Conservation (phyloP, 192 early-diverging fungal species). For the Jimgerdemannia flammicorona region DNA sequence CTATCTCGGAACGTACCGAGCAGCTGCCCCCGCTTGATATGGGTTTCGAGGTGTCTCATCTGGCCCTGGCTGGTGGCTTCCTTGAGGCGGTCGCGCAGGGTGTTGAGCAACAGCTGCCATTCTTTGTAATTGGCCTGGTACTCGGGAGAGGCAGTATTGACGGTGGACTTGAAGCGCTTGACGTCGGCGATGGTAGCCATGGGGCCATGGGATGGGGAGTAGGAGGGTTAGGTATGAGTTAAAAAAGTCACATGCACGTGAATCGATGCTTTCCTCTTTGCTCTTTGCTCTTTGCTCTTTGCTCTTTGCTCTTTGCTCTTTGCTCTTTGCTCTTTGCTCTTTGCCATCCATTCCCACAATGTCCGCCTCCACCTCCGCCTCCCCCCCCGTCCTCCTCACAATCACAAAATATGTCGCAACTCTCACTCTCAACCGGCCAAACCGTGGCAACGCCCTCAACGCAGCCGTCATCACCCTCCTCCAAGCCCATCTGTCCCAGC, state of each 20-base stretch:
- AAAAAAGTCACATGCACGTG: no score
- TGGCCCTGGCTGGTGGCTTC: conserved; percentile 49
- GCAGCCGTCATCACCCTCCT: conserved; percentile 39
- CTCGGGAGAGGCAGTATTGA: conserved; percentile 43
- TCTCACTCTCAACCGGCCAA: conserved; percentile 48
- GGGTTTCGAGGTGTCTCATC: conserved; percentile 39
- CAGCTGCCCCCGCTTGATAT: conserved; percentile 56
- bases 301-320: no score
- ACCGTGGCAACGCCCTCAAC: conserved; percentile 51
- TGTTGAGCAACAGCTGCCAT: conserved; percentile 44
- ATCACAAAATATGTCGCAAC: conserved; percentile 34
- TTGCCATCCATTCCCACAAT: no score
- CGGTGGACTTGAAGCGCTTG: conserved; percentile 9
- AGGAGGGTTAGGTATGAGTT: no score
- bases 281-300: no score
- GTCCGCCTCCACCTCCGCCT: no score
- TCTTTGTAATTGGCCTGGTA: conserved; percentile 54
- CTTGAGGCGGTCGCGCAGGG: conserved; percentile 46
- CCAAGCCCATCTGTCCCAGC: conserved; percentile 29
- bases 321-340: no score
- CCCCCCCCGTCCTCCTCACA: conserved; percentile 1
- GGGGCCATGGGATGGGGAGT: no score
- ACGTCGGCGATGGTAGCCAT: no score
- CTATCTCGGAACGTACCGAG: conserved; percentile 38
- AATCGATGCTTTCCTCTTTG: no score